Conservation (phyloP, 331 rosid genomes). For the Quercus phellos region DNA sequence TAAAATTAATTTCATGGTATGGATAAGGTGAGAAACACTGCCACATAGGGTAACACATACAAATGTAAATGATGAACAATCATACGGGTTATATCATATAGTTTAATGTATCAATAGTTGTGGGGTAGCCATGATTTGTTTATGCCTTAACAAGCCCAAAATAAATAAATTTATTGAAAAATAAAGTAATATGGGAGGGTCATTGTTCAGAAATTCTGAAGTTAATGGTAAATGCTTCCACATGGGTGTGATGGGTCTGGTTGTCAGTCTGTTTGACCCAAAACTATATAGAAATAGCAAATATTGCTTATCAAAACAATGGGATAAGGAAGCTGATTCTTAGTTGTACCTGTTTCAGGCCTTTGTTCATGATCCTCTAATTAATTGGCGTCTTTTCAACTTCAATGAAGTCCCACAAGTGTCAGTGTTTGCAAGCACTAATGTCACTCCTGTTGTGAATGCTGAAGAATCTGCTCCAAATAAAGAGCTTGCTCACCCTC, state of each 20-base stretch:
- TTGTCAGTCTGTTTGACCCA: neutral
- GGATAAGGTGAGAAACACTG: neutral
- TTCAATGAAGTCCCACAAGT: conserved; percentile 97
- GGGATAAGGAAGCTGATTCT: conserved; percentile 16
- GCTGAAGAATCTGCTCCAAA: conserved; percentile 66
- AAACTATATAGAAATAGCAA: neutral
- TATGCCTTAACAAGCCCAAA: neutral
- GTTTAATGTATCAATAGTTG: neutral
- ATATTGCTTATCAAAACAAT: neutral
- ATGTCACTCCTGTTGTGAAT: conserved; percentile 62
- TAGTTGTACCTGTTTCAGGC: conserved; percentile 51
- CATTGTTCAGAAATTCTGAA: neutral
- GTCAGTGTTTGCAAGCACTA: conserved; percentile 60
- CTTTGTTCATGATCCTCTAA: conserved; percentile 95
- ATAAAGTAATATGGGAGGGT: neutral
- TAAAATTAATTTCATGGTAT: neutral
- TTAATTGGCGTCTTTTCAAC: conserved; percentile 99
- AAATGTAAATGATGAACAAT: neutral
- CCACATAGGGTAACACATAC: neutral
- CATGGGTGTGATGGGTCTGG: neutral
- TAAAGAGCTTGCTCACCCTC: conserved; percentile 85
- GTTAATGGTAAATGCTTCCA: neutral
- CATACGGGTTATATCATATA: neutral
- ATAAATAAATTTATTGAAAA: neutral
- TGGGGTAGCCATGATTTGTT: neutral